Base-by-base conservation (phyloP, 2,329 filamentous ascomycete genomes). In the Diaporthe ilicicola region DNA sequence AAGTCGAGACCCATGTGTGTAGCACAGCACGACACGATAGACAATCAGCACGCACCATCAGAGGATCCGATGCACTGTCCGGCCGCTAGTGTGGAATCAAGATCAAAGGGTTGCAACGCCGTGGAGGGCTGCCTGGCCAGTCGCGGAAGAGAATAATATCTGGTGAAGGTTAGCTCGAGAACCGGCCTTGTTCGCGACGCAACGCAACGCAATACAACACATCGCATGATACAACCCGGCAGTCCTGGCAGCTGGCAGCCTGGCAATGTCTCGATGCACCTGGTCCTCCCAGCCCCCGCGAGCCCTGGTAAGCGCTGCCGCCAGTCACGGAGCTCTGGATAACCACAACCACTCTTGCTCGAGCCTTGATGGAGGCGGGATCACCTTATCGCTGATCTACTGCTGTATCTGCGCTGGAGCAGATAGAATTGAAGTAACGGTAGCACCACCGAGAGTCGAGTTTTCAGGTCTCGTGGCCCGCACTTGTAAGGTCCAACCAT, bases 381-480 rank as follows among this genome's bases (percentile, higher is more conserved):
- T 50, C 42, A 24, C 59, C 59, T 64, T 64, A 64, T 64, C 59
- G 59, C 59, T 37, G 59, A 64, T 50, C 59, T 37, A 50, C 59
- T 50, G 27, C 29, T 64, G 13, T 50, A 64, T 64, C 59, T 64
- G 59, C 59, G 42, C 59, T 64, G 15, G 13, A 50, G 42, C 59
- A 62, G 48, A 53, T n/a, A n/a, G 34, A 37, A 59, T 62, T 37
- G 59, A 62, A 22, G 59, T 48, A 34, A 62, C 42, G 55, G 55
- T 59, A 59, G 55, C 48, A 51, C 48, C 55, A 42, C 7, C 17
- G 54, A 27, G 34, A 17, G 56, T 61, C 42, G 42, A 62, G 39
- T 62, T 44, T 34, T 48, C 34, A 48, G 42, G 56, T 62, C 56
- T 48, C 42, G 42, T 62, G 27, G n/a, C 56, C 42, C 39, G 59